phyloP scores from a whole-genome alignment of 2,329 filamentous ascomycete genomes.

The Apiospora malaysiana region DNA sequence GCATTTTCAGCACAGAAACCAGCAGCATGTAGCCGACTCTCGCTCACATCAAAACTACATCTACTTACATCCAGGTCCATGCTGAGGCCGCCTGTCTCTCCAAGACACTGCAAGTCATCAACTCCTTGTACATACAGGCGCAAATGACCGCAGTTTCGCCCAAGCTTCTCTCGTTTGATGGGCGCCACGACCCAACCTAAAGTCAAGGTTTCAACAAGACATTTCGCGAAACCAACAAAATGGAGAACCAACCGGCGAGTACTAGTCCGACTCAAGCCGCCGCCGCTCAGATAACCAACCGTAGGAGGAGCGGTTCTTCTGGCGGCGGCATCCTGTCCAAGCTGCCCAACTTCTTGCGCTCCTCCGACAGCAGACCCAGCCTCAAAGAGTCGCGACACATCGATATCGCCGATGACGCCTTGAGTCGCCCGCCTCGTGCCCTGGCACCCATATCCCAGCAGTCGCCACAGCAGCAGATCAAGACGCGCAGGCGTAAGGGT shows the following conservation, averaged over 20 bases:
- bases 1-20: not conserved
- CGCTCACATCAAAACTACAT: not conserved
- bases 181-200: constrained; percentile 22
- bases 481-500: constrained; percentile 75
- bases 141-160: constrained; percentile 1
- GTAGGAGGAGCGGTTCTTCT: constrained; percentile 59
- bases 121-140: not conserved
- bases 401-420: constrained; percentile 32
- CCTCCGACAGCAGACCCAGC: constrained; percentile 35
- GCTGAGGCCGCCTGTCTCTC: not conserved
- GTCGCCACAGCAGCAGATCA: constrained; percentile 45
- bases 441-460: constrained; percentile 44
- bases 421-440: constrained; percentile 36
- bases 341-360: constrained; percentile 68
- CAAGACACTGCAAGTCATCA: not conserved
- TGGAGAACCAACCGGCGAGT: constrained; percentile 38
- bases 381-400: constrained; percentile 35
- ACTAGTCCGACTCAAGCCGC: constrained; percentile 22
- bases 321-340: constrained; percentile 69
- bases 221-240: constrained; percentile 28
- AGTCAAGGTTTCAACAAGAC: constrained; percentile 25
- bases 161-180: constrained; percentile 18
- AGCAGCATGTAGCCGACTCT: constrained; percentile 14
- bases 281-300: constrained; percentile 41
- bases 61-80: not conserved